Base-by-base conservation (phyloP, 1,284 basidiomycete genomes). In the Malassezia sp. region DNA sequence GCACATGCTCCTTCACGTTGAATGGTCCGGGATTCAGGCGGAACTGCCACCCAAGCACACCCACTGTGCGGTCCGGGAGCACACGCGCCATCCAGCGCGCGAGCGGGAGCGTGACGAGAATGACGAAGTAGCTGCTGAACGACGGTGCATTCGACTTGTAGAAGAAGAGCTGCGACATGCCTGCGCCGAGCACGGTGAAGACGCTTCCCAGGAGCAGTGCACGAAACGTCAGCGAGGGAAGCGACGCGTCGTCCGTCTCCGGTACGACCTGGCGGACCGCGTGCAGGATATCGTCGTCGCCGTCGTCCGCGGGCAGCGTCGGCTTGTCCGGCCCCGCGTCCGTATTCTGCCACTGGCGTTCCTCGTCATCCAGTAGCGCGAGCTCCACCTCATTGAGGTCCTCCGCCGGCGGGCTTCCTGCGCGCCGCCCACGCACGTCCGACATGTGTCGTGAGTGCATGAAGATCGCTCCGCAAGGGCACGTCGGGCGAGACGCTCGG, bases 111-210 rank as follows among this genome's bases (percentile, higher is more conserved):
- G 67, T 64, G 32, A 73, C 56, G 17, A 78, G 67, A 38, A 78
- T 75, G 52, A 78, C 74, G 62, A 78, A 77, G 67, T 77, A 78
- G 18, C 67, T 67, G 27, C 74, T 75, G 62, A 77, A 77, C 1
- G 67, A 67, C 0, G 76, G 75, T 23, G 52, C 41, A 27, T 57
- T 59, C 14, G 54, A 67, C 47, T 65, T 65, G 59, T 63, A 67
- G 52, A 67, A 65, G 45, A 66, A 66, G 11, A 63, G 52, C 51
- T 66, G 56, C 2, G 56, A 55, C 47, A 61, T 71, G 11, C 72
- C 70, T 9, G 76, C 76, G 5, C 77, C 77, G 1, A 77, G 57
- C 12, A 75, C 54, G 49, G 76, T 77, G 57, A 79, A 75, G 31
- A 74, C 52, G 2, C 63, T 68, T 1, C 77, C 77, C n/a, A 78